Evolutionary conservation across 2,329 filamentous ascomycete species (phyloP).

Genomic region (Curvularia spicifera): DNA sequence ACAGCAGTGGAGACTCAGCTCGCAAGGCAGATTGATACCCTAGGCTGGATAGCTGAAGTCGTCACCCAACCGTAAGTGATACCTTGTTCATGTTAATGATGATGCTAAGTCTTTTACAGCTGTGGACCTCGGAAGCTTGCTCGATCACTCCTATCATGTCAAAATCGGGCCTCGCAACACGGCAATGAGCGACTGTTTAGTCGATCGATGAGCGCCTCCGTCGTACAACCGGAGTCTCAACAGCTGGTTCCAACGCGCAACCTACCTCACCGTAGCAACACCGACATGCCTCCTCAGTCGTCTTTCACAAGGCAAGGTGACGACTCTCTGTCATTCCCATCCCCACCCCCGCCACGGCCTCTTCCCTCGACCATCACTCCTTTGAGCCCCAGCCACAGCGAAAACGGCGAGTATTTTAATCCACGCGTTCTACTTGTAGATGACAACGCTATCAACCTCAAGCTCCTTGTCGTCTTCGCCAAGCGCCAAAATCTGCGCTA

Average conservation of each 20-base stretch:
- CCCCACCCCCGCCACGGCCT: slow-evolving; percentile 21
- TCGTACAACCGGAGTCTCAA: slow-evolving; percentile 15
- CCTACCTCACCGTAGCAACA: slow-evolving; percentile 32
- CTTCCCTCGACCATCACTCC: slow-evolving; percentile 30
- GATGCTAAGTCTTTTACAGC: slow-evolving; percentile 12
- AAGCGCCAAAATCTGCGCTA: slow-evolving; percentile 39
- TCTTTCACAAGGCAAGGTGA: slow-evolving; percentile 3
- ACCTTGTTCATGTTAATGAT: background rate
- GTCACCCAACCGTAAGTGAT: slow-evolving; percentile 37
- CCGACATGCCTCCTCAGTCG: slow-evolving; percentile 27
- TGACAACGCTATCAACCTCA: slow-evolving; percentile 46
- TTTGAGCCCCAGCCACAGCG: slow-evolving; percentile 22
- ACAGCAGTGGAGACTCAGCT: slow-evolving; percentile 30
- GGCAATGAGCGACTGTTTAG: slow-evolving; percentile 21
- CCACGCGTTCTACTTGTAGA: slow-evolving; percentile 44
- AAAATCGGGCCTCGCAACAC: slow-evolving; percentile 26
- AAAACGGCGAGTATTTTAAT: slow-evolving; percentile 35
- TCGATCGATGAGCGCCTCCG: slow-evolving; percentile 25
- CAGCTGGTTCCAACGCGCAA: slow-evolving; percentile 20
- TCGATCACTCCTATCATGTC: slow-evolving; percentile 32
- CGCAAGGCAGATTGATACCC: slow-evolving; percentile 28
- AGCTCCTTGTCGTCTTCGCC: slow-evolving; percentile 52
- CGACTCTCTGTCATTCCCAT: slow-evolving; percentile 6
- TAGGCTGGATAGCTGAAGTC: slow-evolving; percentile 37
- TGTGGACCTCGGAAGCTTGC: slow-evolving; percentile 40